A percentile compares a stretch with the other conserved stretches of the same genome.
These are phyloP conservation scores for Papiliotrema flavescens DNA, from an alignment of 1,284 basidiomycete genomes.

Conservation along the genomic window DNA sequence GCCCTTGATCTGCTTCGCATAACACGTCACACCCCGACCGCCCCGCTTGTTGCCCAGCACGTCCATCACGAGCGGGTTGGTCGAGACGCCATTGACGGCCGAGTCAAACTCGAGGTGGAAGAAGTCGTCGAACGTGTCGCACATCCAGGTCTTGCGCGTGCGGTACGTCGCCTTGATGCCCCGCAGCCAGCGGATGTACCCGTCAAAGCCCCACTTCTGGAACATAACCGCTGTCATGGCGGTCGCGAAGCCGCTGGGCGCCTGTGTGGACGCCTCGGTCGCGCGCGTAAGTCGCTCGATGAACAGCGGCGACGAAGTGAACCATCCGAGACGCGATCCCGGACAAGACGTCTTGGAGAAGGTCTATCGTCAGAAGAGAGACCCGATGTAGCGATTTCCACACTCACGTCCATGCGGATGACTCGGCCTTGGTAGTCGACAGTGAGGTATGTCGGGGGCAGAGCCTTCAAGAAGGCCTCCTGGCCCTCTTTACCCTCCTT, in stretches of 20 bases:
- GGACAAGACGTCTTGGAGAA: conserved; percentile 80
- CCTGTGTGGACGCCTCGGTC: conserved; percentile 68
- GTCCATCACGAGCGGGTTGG: conserved; percentile 18
- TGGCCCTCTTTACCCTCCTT: conserved; percentile 39
- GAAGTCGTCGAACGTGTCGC: conserved; percentile 43
- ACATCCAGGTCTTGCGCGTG: conserved; percentile 48
- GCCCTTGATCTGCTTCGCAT: conserved; percentile 13
- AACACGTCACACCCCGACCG: conserved; percentile 26
- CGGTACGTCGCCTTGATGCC: conserved; percentile 52
- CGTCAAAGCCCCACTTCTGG: conserved; percentile 62
- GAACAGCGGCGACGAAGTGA: conserved; percentile 55
- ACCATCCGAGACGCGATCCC: conserved; percentile 73
- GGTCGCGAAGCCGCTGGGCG: conserved; percentile 65
- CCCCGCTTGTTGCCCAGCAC: conserved; percentile 19
- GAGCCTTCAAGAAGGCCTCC: conserved; percentile 38
- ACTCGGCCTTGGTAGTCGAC: conserved; percentile 49
- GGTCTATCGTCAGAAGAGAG: conserved; percentile 36
- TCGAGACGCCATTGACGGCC: conserved; percentile 8
- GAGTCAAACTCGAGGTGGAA: conserved; percentile 47
- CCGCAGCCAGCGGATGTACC: conserved; percentile 72
- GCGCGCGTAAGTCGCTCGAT: conserved; percentile 71
- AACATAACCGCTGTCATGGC: conserved; percentile 63
- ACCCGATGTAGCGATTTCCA: background rate
- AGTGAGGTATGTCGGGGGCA: conserved; percentile 67
- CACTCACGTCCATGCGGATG: conserved; percentile 48